phyloP scores from a whole-genome alignment of 306 rosid genomes.

The Glycine tomentella region DNA sequence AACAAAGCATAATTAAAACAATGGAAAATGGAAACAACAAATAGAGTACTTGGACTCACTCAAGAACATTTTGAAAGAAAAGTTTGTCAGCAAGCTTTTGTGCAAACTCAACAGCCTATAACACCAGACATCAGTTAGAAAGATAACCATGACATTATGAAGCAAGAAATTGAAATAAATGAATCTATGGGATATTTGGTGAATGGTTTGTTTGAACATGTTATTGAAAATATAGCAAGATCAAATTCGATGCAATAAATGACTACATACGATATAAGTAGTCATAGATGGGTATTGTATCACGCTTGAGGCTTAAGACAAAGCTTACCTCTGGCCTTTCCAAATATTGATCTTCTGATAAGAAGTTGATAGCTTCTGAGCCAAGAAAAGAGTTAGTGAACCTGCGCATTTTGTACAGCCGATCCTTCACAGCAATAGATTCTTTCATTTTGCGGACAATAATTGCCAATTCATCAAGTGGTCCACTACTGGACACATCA shows the following conservation, averaged over 20 bases:
- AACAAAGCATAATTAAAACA: constrained; percentile 26
- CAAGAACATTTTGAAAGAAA: constrained; percentile 81
- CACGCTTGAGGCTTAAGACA: constrained; percentile 34
- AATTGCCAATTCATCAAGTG: constrained; percentile 77
- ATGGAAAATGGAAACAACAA: constrained; percentile 30
- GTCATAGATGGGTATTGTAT: not conserved
- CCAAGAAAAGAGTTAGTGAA: constrained; percentile 77
- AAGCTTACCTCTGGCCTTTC: constrained; percentile 85
- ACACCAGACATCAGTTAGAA: constrained; percentile 48
- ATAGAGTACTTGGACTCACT: constrained; percentile 64
- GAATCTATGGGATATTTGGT: not conserved
- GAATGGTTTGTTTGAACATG: constrained; percentile 21
- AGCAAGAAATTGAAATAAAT: too few species aligned
- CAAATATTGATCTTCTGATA: constrained; percentile 94
- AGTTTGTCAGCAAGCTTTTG: constrained; percentile 83
- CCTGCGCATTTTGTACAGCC: constrained; percentile 81
- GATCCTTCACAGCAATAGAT: constrained; percentile 72
- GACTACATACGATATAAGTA: constrained; percentile 13
- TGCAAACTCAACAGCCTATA: constrained; percentile 86
- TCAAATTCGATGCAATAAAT: not conserved
- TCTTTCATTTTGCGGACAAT: constrained; percentile 85
- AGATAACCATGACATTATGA: constrained; percentile 29
- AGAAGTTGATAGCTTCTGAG: constrained; percentile 86
- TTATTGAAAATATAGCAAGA: constrained; percentile 31
- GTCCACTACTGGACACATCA: constrained; percentile 68